Evolutionary conservation across 225 moss, liverwort and hornwort species (phyloP), one percentile per base, ranked within the genome.

Genomic region (Straminergon stramineum): DNA sequence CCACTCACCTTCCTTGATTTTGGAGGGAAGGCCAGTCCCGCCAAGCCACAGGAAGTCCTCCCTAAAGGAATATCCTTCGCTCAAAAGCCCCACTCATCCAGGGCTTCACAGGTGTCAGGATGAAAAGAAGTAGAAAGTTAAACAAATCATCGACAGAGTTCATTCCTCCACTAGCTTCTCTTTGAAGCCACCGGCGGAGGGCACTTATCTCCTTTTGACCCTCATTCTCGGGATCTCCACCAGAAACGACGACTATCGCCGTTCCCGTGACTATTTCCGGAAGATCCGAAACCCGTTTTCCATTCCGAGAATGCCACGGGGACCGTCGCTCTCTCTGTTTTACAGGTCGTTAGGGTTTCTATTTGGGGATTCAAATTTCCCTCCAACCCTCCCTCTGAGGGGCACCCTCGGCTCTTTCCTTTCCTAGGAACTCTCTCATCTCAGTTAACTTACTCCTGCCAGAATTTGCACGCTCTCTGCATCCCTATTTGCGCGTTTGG

Each of bases 301-400:
- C 76, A 41, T 16, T 19, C 13, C 17, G 1, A 28, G 28, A 79
- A 79, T 78, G 88, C 90, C 90, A 66, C 64, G 41, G 9, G 30
- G 23, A 23, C 35, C 39, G 53, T 53, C 53, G 48, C 18, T 9
- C 18, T 27, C 15, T 57, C 62, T 15, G 48, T 11, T 5, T 31
- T 5, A 11, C 8, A 2, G 61, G 53, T 75, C 85, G 90, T 86
- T 92, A 88, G 92, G 92, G 86, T 83, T 92, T 78, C 45, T 15
- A 85, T 51, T 60, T 19, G 6, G 17, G 66, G 82, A 88, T 92
- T 92, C 88, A 86, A 92, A 92, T 86, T 92, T 88, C 83, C 77
- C 86, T 78, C 85, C 87, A 22, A 39, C 2, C 6, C 74, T 32
- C 7, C 5, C 15, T 7, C 4, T 20, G 8, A 17, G 16, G 43